Base-by-base conservation (phyloP, 495 filamentous ascomycete species). In the Penicillium tannophilum region DNA sequence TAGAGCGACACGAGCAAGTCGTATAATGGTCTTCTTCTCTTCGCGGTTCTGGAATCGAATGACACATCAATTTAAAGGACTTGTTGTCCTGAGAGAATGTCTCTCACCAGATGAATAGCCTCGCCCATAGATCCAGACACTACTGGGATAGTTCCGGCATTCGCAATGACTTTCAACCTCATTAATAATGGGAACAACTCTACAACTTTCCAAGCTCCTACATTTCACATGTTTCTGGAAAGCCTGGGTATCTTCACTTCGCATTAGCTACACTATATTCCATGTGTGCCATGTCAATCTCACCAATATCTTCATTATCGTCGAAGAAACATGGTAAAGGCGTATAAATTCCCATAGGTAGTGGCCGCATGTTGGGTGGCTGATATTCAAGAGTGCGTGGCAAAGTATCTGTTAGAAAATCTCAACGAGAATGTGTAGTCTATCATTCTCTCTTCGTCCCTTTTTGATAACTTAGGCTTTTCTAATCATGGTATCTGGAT, bases 191-290 rank as follows among this genome's bases (percentile, higher is more conserved):
- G 28, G 6, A 28, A 28, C 28, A 28, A 7, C 28, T 28, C 28
- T 28, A 4, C 0, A 28, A 28, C 1, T 28, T 28, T 28, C 28
- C 28, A 4, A 2, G 7, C 11, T 24, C 41, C 2, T 54, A 54
- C 52, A 54, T 19, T 54, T 54, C 7, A 54, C 52, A 54, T 54
- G 52, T 5, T 9, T 54, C 23, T 54, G 52, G 52, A 54, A 54
- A 41, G 52, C 36, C 4, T 54, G 17, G 12, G 44, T 17, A 20
- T 54, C 52, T 54, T 28, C 6, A 2, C 28, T 0, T 28, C 28
- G 4, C 28, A 4, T 28, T 2, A 28, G 28, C 28, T 28, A 28
- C 28, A 28, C 28, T 28, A 4, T 28, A 28, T 11, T 24, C 10
- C 39, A 16, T n/a, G 26, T 10, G 1, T 23, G 3, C 39, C 19